phyloP scores from a whole-genome alignment of 306 rosid species.

The Glycyrrhiza uralensis region DNA sequence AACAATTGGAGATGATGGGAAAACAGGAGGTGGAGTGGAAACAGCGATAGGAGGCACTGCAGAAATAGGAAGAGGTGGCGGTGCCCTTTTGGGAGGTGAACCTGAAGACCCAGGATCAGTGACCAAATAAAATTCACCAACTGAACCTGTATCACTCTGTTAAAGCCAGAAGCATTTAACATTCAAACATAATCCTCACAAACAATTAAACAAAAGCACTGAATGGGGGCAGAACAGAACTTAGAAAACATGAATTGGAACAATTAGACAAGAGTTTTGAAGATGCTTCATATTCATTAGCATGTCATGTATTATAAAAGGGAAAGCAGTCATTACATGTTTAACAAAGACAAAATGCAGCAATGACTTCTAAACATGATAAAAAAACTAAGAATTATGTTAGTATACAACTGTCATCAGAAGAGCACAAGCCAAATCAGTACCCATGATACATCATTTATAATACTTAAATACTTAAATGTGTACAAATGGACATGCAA shows the following conservation, averaged over 20 bases:
- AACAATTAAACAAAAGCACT: slow-evolving; percentile 18
- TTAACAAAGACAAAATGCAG: background rate
- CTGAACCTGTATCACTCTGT: slow-evolving; percentile 80
- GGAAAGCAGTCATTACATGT: background rate
- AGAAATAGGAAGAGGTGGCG: slow-evolving; percentile 66
- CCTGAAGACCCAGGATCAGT: slow-evolving; percentile 76
- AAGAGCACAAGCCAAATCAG: background rate
- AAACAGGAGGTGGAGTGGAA: slow-evolving; percentile 47
- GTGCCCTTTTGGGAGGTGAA: slow-evolving; percentile 89
- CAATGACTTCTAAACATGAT: background rate
- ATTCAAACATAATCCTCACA: slow-evolving; percentile 28
- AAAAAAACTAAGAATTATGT: background rate
- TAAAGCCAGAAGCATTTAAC: slow-evolving; percentile 41
- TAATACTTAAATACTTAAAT: slow-evolving; percentile 23
- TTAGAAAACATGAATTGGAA: slow-evolving; percentile 15
- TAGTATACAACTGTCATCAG: background rate
- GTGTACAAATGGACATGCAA: background rate
- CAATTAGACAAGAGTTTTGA: slow-evolving; percentile 19
- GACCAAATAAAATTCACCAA: slow-evolving; percentile 84
- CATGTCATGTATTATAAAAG: slow-evolving; percentile 14
- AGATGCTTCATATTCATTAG: slow-evolving; percentile 6
- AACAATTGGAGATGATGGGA: slow-evolving; percentile 45
- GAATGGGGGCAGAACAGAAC: background rate
- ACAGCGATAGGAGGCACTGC: slow-evolving; percentile 40
- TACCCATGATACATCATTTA: slow-evolving; percentile 9